Base-by-base conservation (phyloP, 768 basidiomycete species). In the Psilocybe sp. region DNA sequence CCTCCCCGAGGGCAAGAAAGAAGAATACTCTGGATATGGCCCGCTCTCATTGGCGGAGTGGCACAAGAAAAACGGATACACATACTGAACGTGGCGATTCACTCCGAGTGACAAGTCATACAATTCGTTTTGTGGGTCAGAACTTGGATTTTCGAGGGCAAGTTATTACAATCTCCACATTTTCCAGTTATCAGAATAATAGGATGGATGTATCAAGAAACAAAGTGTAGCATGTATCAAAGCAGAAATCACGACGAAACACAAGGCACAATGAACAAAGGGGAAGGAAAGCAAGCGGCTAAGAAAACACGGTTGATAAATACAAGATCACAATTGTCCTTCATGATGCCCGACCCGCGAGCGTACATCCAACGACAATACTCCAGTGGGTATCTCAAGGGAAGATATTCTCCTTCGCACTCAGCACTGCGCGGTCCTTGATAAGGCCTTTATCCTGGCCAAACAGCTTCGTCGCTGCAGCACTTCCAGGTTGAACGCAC, bases 1-100 rank as follows among this genome's bases (percentile, higher is more conserved):
- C 33, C 74, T 84, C n/a, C 84, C 84, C 0, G 81, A 80, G 51
- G 83, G 81, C 5, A 41, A 66, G 1, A 83, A 80, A 58, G 60
- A 73, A n/a, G 53, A 68, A 1, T 79, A 80, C 55, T 51, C 75
- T 9, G 55, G 59, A 8, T 84, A 77, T 41, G 73, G 74, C 0
- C 58, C 63, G 0, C 52, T 73, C 12, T 78, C 81, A 2, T 56
- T 86, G 40, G 82, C 85, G 60, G 62, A 55, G 2, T 86, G 84
- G 84, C 84, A 86, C 60, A 79, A 75, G 68, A 72, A 74, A 50
- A 65, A 82, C 39, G 23, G 23, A 28, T 61, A 64, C 0, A 63
- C 77, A 34, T 81, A 70, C 52, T 61, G 62, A 44, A 52, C 53
- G 15, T 68, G n/a, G n/a, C n/a, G n/a, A n/a, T n/a, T n/a, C n/a